A percentile compares a stretch with the other conserved stretches of the same genome.
These are phyloP conservation scores for Salix udensis DNA, from an alignment of 345 rosid species.

Conservation along the genomic window DNA sequence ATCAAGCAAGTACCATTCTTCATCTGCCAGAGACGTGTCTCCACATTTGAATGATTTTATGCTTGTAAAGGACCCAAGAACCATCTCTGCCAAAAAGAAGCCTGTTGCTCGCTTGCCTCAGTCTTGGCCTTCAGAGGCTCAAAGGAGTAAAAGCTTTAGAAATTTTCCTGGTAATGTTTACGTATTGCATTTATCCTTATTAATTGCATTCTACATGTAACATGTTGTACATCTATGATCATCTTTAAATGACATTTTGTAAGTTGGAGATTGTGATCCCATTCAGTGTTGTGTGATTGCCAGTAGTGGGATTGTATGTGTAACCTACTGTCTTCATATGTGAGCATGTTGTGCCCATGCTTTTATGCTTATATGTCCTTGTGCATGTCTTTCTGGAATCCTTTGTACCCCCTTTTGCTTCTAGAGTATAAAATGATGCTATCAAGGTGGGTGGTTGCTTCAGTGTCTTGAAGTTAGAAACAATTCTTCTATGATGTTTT, in stretches of 20 bases:
- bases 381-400: not conserved
- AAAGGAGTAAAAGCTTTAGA: constrained; percentile 56
- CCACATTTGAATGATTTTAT: constrained; percentile 60
- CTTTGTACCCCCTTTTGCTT: not conserved
- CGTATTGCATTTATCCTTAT: constrained; percentile 8
- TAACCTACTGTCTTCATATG: not conserved
- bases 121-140: constrained; percentile 65
- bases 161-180: constrained; percentile 57
- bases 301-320: not conserved
- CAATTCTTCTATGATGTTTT: constrained; percentile 3
- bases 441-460: not conserved
- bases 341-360: not conserved
- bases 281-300: not conserved
- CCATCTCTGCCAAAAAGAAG: constrained; percentile 57
- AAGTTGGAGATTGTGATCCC: not conserved
- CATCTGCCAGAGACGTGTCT: constrained; percentile 36
- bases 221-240: not conserved
- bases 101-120: constrained; percentile 45
- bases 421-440: constrained; percentile 6
- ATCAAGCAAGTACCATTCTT: constrained; percentile 34
- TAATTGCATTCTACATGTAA: not conserved
- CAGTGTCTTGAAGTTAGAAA: not conserved
- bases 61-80: constrained; percentile 69
- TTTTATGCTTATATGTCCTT: not conserved
- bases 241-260: not conserved